phyloP scores from a whole-genome alignment of 495 filamentous ascomycete species.

The Glutinoglossum americanum region DNA sequence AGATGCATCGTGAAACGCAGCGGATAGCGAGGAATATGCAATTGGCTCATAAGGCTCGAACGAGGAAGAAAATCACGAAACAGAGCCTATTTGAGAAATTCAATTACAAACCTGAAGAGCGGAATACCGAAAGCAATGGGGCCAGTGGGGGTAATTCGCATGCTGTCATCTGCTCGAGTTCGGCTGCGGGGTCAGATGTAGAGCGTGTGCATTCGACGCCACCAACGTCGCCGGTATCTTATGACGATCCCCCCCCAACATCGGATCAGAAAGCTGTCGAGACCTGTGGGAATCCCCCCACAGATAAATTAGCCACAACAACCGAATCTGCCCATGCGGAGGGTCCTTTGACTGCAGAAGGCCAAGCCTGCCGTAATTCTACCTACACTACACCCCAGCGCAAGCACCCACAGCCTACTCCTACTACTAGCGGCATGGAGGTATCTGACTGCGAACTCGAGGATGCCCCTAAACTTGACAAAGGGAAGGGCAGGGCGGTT shows the following conservation, averaged over 20 bases:
- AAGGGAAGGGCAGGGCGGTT: conserved; percentile 16
- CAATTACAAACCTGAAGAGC: conserved; percentile 21
- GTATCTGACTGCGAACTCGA: background rate
- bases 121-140: no score
- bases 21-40: conserved; percentile 77
- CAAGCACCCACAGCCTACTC: background rate
- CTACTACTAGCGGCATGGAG: conserved; percentile 3
- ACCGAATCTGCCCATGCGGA: background rate
- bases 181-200: conserved; percentile 26
- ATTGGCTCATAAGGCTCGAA: conserved; percentile 69
- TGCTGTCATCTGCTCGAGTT: conserved; percentile 16
- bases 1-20: conserved; percentile 85
- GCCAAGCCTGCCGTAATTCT: background rate
- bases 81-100: conserved; percentile 67
- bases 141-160: conserved; percentile 17
- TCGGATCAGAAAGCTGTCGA: background rate
- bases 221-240: conserved; percentile 26
- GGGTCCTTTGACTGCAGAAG: background rate
- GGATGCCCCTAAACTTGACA: background rate
- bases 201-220: conserved; percentile 22
- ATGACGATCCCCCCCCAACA: conserved; percentile 4
- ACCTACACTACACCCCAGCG: background rate
- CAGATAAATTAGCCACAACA: background rate
- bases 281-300: background rate
- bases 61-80: conserved; percentile 81